Evolutionary conservation across 2,329 filamentous ascomycete species (phyloP).

Genomic region (Pyrenochaeta sp.): DNA sequence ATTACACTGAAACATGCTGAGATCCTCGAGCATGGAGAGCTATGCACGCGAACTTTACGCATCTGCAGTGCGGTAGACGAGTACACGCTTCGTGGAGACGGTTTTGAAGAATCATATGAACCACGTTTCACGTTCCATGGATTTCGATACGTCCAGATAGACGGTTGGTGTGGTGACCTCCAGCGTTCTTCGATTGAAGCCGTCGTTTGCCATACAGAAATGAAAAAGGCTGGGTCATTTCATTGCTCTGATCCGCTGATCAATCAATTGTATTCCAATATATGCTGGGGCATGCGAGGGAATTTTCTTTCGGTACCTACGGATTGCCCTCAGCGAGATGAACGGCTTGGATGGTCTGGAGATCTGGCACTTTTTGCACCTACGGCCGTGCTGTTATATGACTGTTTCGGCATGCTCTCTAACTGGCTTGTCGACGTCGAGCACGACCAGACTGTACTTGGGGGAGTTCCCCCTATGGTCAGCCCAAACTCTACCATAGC

Average conservation of each 20-base stretch:
- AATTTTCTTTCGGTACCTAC: slow-evolving; percentile 55
- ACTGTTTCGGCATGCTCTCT: slow-evolving; percentile 58
- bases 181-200: slow-evolving; percentile 52
- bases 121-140: slow-evolving; percentile 61
- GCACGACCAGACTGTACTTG: slow-evolving; percentile 32
- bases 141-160: slow-evolving; percentile 59
- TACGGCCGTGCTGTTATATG: slow-evolving; percentile 61
- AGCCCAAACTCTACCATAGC: slow-evolving; percentile 1
- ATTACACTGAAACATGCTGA: slow-evolving; percentile 49
- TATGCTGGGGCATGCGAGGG: slow-evolving; percentile 63
- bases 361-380: slow-evolving; percentile 59
- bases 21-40: slow-evolving; percentile 58
- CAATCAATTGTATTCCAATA: slow-evolving; percentile 63
- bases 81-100: slow-evolving; percentile 56
- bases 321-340: slow-evolving; percentile 63
- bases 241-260: slow-evolving; percentile 59
- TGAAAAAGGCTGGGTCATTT: slow-evolving; percentile 58
- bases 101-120: slow-evolving; percentile 43
- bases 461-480: slow-evolving; percentile 30
- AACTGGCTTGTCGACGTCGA: slow-evolving; percentile 51
- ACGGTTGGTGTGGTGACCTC: slow-evolving; percentile 52
- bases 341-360: slow-evolving; percentile 63
- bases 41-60: slow-evolving; percentile 54
- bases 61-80: slow-evolving; percentile 32
- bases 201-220: slow-evolving; percentile 59